phyloP scores from a whole-genome alignment of 2,329 filamentous ascomycete genomes.

The Colletotrichum magnum region DNA sequence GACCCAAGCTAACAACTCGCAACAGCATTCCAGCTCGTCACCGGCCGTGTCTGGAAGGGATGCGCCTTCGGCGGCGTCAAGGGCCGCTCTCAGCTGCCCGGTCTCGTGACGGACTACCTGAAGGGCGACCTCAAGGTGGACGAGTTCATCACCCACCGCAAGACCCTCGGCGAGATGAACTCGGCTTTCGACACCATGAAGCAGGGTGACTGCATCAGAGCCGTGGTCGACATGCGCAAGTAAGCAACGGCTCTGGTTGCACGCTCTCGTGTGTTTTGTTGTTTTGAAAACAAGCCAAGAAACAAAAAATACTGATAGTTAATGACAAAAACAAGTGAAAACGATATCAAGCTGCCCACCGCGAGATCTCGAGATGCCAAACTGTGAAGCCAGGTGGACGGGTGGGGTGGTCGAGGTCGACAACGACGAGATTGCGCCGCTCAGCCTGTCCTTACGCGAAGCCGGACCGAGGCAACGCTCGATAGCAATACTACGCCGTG shows the following conservation, averaged over 20 bases:
- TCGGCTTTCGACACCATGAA: constrained; percentile 94
- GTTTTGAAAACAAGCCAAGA: constrained; percentile 10
- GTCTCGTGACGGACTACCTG: constrained; percentile 91
- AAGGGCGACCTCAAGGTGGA: constrained; percentile 94
- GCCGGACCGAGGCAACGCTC: constrained; percentile 9
- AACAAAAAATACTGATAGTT: constrained; percentile 40
- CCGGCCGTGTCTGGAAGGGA: constrained; percentile 96
- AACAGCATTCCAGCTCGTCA: constrained; percentile 96
- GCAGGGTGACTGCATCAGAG: constrained; percentile 95
- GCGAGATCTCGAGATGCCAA: constrained; percentile 22
- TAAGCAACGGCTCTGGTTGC: constrained; percentile 40
- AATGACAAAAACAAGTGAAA: constrained; percentile 40
- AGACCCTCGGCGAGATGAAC: constrained; percentile 88
- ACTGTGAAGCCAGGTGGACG: constrained; percentile 37
- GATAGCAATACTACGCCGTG: constrained; percentile 25
- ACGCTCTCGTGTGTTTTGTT: constrained; percentile 7
- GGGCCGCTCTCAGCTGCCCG: constrained; percentile 91
- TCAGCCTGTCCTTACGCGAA: constrained; percentile 16
- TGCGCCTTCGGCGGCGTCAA: constrained; percentile 99
- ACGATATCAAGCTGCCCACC: constrained; percentile 8
- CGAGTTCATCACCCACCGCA: constrained; percentile 98
- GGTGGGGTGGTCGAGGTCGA: constrained; percentile 12
- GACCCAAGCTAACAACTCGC: constrained; percentile 11
- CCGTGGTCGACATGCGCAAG: constrained; percentile 80
- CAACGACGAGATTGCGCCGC: constrained; percentile 9